Percentiles rank a stretch among this genome's conserved stretches.
Evolutionary conservation across 768 basidiomycete genomes (phyloP).

Genomic region (Termitomyces sp.): DNA sequence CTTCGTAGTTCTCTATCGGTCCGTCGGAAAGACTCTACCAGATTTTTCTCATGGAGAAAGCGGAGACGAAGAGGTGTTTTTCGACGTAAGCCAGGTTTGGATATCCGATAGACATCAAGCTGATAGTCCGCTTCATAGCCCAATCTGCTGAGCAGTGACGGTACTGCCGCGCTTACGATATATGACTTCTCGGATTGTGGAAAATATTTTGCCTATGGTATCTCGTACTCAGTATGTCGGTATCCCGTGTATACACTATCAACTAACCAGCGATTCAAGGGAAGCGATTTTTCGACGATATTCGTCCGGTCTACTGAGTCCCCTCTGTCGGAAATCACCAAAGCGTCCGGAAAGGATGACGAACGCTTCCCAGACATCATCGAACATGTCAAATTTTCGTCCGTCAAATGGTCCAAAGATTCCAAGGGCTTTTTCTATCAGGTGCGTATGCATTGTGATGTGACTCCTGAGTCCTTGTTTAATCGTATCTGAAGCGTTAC

Average conservation of each 20-base stretch:
- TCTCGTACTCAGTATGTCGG: constrained; percentile 56
- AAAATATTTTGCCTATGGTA: constrained; percentile 71
- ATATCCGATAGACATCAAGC: neutral
- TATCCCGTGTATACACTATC: neutral
- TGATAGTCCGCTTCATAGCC: constrained; percentile 32
- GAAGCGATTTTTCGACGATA: constrained; percentile 68
- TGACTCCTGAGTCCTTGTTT: constrained; percentile 2
- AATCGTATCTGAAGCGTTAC: constrained; percentile 37
- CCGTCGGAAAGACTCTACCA: constrained; percentile 47
- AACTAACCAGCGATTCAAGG: constrained; percentile 31
- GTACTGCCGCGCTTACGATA: constrained; percentile 57
- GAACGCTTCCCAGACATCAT: constrained; percentile 60
- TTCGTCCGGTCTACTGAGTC: constrained; percentile 60
- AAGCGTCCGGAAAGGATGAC: constrained; percentile 37
- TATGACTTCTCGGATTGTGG: constrained; percentile 63
- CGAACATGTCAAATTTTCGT: constrained; percentile 73
- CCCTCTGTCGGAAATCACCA: constrained; percentile 44
- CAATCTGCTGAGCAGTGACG: constrained; percentile 68
- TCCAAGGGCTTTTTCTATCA: constrained; percentile 86
- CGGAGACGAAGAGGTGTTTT: constrained; percentile 64
- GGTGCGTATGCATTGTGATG: constrained; percentile 19
- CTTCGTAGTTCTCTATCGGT: constrained; percentile 54
- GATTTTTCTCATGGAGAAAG: constrained; percentile 40
- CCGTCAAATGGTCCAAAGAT: constrained; percentile 70
- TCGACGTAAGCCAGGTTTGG: constrained; percentile 49